Percentiles rank a stretch among this genome's conserved stretches.
phyloP scores from a whole-genome alignment of 352 stramenopile genomes.

The Pythium coloratum region DNA sequence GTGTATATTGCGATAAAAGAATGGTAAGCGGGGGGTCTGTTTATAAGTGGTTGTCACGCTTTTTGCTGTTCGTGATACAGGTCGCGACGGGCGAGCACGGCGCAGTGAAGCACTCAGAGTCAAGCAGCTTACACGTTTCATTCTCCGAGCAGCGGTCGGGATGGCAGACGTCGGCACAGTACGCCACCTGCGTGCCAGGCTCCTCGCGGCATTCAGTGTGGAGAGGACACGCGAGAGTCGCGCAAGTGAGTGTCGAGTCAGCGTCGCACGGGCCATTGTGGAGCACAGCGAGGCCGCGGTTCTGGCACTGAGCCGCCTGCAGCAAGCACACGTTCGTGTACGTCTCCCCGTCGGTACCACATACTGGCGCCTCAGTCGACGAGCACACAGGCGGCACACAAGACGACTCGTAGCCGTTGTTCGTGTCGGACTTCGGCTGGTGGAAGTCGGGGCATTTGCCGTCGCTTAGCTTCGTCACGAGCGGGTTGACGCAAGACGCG shows the following conservation, averaged over 20 bases:
- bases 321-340: constrained; percentile 42
- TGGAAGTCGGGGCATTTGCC: constrained; percentile 43
- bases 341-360: constrained; percentile 36
- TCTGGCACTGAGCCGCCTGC: constrained; percentile 27
- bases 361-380: constrained; percentile 31
- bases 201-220: constrained; percentile 50
- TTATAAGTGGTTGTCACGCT: constrained; percentile 5
- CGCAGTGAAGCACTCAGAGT: constrained; percentile 52
- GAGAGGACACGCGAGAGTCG: constrained; percentile 44
- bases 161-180: constrained; percentile 56
- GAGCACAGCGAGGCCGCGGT: constrained; percentile 33
- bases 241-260: constrained; percentile 43
- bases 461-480: constrained; percentile 34
- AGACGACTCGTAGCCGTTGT: constrained; percentile 10
- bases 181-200: constrained; percentile 32
- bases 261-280: constrained; percentile 50
- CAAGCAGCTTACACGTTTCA: constrained; percentile 45
- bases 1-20: neutral
- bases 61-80: constrained; percentile 40
- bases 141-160: constrained; percentile 45
- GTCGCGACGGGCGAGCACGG: constrained; percentile 57
- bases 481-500: constrained; percentile 39
- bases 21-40: neutral
- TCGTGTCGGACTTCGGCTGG: constrained; percentile 2
- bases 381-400: constrained; percentile 49